Conservation (phyloP, 2,329 filamentous ascomycete genomes). For the Pseudocercospora pini-densiflorae region DNA sequence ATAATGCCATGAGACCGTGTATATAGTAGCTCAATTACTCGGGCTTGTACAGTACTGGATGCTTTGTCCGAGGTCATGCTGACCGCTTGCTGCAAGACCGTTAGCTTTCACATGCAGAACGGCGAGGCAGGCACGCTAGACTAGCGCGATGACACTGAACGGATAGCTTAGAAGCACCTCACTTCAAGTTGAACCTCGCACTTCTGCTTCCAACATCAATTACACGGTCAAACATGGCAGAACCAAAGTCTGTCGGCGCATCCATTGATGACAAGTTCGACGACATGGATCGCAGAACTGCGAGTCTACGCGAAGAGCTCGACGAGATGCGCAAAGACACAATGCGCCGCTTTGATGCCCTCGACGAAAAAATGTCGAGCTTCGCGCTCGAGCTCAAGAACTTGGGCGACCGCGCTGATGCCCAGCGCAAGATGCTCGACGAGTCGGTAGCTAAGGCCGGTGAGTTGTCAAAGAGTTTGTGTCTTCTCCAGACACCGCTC, state of each 20-base stretch:
- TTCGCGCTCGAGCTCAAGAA: background rate
- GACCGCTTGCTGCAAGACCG: background rate
- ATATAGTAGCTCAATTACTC: background rate
- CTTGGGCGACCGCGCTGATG: background rate
- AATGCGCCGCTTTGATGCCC: background rate
- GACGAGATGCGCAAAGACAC: background rate
- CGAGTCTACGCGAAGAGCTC: background rate
- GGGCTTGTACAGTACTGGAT: background rate
- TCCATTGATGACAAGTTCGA: background rate
- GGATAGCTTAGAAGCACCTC: background rate
- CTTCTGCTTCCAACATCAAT: background rate
- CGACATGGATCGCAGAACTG: background rate
- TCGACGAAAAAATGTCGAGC: background rate
- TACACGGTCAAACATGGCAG: background rate
- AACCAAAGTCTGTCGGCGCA: background rate
- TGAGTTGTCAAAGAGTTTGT: background rate
- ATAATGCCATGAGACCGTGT: background rate
- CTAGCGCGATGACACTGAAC: background rate
- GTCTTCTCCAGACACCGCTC: background rate
- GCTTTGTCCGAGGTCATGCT: background rate
- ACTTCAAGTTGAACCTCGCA: background rate
- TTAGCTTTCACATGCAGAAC: background rate
- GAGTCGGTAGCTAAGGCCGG: background rate
- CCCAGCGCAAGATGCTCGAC: background rate
- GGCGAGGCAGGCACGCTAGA: background rate